Percentiles rank a stretch among this genome's conserved stretches.
These are phyloP conservation scores for Rhizophora mangle DNA, from an alignment of 345 rosid species.

Conservation along the genomic window DNA sequence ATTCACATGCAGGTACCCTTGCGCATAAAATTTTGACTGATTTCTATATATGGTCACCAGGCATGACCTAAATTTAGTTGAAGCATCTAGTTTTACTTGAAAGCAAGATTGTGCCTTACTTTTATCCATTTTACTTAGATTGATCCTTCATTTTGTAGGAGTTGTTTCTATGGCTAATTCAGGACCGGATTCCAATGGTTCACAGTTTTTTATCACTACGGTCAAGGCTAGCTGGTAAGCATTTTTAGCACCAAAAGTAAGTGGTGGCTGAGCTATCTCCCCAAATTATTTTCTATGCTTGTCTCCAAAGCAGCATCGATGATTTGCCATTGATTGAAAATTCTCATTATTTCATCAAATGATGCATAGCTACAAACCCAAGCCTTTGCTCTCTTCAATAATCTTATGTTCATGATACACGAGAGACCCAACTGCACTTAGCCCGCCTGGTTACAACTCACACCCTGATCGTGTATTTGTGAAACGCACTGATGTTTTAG, in stretches of 20 bases:
- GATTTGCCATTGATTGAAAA: too few species aligned
- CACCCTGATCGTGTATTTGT: not conserved
- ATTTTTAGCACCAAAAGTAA: not conserved
- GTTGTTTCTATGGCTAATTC: slow-evolving; percentile 91
- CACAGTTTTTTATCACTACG: slow-evolving; percentile 91
- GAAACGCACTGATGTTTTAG: slow-evolving; percentile 28
- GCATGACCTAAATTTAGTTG: not conserved
- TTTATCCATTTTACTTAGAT: not conserved
- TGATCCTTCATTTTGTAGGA: slow-evolving; percentile 37
- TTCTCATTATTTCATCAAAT: not conserved
- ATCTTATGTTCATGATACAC: too few species aligned
- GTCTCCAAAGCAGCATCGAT: too few species aligned
- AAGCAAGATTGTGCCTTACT: not conserved
- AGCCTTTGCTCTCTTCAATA: not conserved
- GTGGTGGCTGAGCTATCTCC: too few species aligned
- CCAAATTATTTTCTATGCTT: too few species aligned
- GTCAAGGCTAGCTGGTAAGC: slow-evolving; percentile 92
- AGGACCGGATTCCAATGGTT: slow-evolving; percentile 93
- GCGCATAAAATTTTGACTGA: slow-evolving; percentile 1
- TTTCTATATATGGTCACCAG: not conserved
- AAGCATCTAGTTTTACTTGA: not conserved
- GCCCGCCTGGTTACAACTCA: not conserved
- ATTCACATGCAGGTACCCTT: slow-evolving; percentile 73
- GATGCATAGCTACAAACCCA: not conserved
- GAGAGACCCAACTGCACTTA: not conserved